Base-by-base conservation (phyloP, 2,329 filamentous ascomycete genomes). In the Aspergillus sojae region DNA sequence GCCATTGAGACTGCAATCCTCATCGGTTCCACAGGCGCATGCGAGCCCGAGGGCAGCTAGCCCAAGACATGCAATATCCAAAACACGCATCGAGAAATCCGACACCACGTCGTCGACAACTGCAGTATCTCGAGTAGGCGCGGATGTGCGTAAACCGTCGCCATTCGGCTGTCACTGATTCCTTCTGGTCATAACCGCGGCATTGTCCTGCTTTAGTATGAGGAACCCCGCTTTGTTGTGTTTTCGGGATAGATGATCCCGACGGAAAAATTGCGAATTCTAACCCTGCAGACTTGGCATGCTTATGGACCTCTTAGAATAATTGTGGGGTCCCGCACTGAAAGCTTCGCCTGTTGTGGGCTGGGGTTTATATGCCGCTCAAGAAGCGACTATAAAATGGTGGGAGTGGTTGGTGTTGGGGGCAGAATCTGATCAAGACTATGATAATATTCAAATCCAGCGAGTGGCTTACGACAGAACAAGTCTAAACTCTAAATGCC, bases 1-100 rank as follows among this genome's bases (percentile, higher is more conserved):
- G 2, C 79, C 79, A 57, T 80, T 81, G 9, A 80, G 73, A 57
- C 74, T 79, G 62, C 79, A 82, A 65, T 81, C 72, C 16, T 77
- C 73, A 53, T 76, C 73, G 2, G 65, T 73, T 21, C 60, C 62
- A 55, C 74, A 76, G 9, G 52, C 52, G 5, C 10, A 10, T 2
- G n/a, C 30, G 4, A 23, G 10, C 4, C 30, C 5, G 5, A 32
- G 28, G 12, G 14, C 26, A 36, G n/a, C 32, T 5, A 54, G 32
- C 10, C 11, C 52, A 2, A 54, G 5, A 21, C 4, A n/a, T n/a
- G 7, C 19, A 4, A 41, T 9, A n/a, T 41, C 5, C 6, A 19
- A 41, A 41, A 41, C 19, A 4, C 19, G 39, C 39, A 41, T 41
- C 0, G 19, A 41, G 39, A 41, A 10, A 3, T 9, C 2, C 7